Evolutionary conservation across 306 rosid species (phyloP), one percentile per base, ranked within the genome.

Genomic region (Inga oerstediana): DNA sequence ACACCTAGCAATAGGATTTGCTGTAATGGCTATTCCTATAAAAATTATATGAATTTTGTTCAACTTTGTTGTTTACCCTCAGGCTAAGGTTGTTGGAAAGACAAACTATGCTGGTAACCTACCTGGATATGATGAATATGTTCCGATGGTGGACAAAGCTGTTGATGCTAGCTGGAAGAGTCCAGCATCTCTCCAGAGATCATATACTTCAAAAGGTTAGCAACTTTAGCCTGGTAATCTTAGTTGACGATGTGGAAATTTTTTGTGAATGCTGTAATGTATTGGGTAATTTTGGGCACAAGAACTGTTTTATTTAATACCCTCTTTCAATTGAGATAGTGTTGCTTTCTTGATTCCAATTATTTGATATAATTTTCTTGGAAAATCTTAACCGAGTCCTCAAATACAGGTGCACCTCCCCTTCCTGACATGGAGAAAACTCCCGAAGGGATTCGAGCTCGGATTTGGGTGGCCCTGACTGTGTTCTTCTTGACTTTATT

Each of bases 111-210:
- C 89, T 6, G 85, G 85, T 80, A 89, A 48, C 83, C 86, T 96
- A 79, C 65, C 94, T 19, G 98, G 97, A 67, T 96, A 94, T 82
- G 97, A 96, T 89, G 99, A 96, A 82, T 96, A 92, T 68, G 90
- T 94, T 81, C 99, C 99, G 70, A 94, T 96, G 94, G 98, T 96
- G 48, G 99, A 96, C 92, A 96, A 94, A 88, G 91, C 99, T 49
- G 99, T 96, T 54, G 99, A 96, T 85, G 87, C 91, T 85, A 73
- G 75, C 80, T 94, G 97, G 98, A 96, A 94, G 94, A 91, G 86
- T 86, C 93, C 89, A 77, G 79, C 82, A 68, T 84, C 92, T 51
- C 82, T 88, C 4, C 97, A 89, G 85, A 86, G 84, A 75, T 80
- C 92, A 72, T 80, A 59, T 77, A 68, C 89, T 81, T 81, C 80